Conservation (phyloP, 768 basidiomycete genomes). For the Mycena rosella region DNA sequence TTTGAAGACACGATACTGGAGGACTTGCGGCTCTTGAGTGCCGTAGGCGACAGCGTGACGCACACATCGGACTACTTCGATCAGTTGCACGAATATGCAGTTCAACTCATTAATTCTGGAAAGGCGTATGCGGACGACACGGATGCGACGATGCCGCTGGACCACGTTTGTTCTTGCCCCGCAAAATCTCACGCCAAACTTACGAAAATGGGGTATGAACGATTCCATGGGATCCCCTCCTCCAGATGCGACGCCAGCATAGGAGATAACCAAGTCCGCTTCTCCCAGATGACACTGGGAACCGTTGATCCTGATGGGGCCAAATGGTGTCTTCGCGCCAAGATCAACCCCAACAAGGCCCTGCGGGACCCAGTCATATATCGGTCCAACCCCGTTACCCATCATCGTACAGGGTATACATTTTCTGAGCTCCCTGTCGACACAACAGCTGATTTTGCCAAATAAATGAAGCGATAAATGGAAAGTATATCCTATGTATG, state of each 20-base stretch:
- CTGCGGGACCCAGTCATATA: conserved; percentile 95
- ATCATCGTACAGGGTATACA: conserved; percentile 85
- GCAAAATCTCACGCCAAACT: conserved; percentile 7
- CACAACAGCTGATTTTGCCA: too few relatives aligned
- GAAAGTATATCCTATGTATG: conserved; percentile 98
- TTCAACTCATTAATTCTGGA: conserved; percentile 85
- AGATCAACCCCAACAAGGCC: conserved; percentile 97
- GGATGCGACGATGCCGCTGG: conserved; percentile 47
- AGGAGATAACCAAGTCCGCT: background rate
- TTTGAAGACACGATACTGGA: conserved; percentile 96
- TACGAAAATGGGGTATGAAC: conserved; percentile 1
- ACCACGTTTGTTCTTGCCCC: background rate
- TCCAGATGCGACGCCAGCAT: background rate
- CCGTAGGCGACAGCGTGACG: conserved; percentile 79
- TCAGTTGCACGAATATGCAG: conserved; percentile 80
- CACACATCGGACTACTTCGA: conserved; percentile 98
- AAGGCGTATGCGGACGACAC: conserved; percentile 97
- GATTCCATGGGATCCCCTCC: conserved; percentile 12
- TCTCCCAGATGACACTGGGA: background rate
- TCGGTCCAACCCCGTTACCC: conserved; percentile 81
- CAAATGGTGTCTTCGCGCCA: conserved; percentile 94
- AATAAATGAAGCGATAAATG: conserved; percentile 74
- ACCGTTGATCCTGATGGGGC: conserved; percentile 66
- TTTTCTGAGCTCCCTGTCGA: too few relatives aligned
- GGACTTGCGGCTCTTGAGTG: conserved; percentile 86